Base-by-base conservation (phyloP, 495 filamentous ascomycete genomes). In the Daldinia concentrica region DNA sequence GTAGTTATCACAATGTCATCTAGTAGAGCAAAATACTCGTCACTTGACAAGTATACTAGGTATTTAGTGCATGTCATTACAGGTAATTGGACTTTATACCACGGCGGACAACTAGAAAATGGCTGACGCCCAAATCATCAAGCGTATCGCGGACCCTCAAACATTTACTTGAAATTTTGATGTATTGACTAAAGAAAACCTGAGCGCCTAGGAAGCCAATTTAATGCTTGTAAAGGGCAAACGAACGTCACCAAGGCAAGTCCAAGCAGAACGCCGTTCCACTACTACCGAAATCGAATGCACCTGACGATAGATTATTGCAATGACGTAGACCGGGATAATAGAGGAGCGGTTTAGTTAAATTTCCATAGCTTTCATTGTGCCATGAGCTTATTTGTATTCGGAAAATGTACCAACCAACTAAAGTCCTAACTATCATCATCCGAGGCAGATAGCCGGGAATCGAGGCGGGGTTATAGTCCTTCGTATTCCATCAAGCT, bases 141-240 rank as follows among this genome's bases (percentile, higher is more conserved):
- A 19, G 6, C 9, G 34, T 17, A 24, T 30, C 24, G 30, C 24
- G 14, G 9, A 12, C 1, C 32, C 39, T 26, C 41, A 27, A 11
- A 7, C 55, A 14, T 11, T 69, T 58, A 55, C 32, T 67, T 37
- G 58, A 50, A 55, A 72, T 74, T 65, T 62, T 64, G 70, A 61
- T 57, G 56, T 67, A 68, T 76, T 76, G 68, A 74, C 71, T 74
- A 64, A 66, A 60, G 58, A 29, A 58, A 70, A 74, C 48, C 24
- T 66, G 52, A 64, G 58, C 58, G 50, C 57, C 59, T 56, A 55
- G 58, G 52, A 68, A 68, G 63, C 29, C 59, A 66, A 19, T 52
- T 59, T 62, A 36, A 32, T 61, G 52, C 22, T 59, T 60, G 45
- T 7, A 37, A 58, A 62, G 66, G 26, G 37, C 41, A 41, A 62